phyloP scores from a whole-genome alignment of 164 flowering plant species.

The Akebia trifoliata region DNA sequence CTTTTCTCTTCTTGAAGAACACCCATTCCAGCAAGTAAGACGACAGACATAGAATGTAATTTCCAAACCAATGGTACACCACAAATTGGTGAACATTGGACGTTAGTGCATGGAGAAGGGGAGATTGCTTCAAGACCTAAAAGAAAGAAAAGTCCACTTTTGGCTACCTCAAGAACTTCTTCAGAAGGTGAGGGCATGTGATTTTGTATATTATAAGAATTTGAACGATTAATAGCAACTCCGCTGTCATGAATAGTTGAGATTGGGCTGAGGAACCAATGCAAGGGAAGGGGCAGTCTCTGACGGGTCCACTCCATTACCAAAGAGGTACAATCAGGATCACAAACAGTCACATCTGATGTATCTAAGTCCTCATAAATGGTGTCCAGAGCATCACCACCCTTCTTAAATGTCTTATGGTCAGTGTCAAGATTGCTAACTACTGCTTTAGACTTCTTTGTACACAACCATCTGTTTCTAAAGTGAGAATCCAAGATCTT shows the following conservation, averaged over 20 bases:
- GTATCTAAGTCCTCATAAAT: slow-evolving; percentile 63
- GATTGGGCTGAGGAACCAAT: slow-evolving; percentile 91
- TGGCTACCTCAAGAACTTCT: slow-evolving; percentile 41
- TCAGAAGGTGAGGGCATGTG: slow-evolving; percentile 19
- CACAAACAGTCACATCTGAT: slow-evolving; percentile 17
- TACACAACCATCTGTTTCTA: slow-evolving; percentile 59
- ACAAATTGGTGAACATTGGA: slow-evolving; percentile 33
- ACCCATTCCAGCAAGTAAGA: slow-evolving; percentile 58
- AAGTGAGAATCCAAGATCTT: slow-evolving; percentile 52
- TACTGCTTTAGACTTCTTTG: slow-evolving; percentile 33
- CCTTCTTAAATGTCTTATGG: slow-evolving; percentile 15
- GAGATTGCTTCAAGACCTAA: slow-evolving; percentile 73
- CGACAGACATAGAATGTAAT: slow-evolving; percentile 73
- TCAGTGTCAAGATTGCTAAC: slow-evolving; percentile 9
- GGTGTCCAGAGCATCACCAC: slow-evolving; percentile 43
- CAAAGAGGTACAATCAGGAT: slow-evolving; percentile 25
- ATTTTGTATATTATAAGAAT: slow-evolving; percentile 10
- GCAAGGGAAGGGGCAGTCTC: slow-evolving; percentile 84
- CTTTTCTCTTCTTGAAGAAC: slow-evolving; percentile 68
- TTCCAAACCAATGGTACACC: slow-evolving; percentile 78
- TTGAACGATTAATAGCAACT: slow-evolving; percentile 13
- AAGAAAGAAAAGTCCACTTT: slow-evolving; percentile 75
- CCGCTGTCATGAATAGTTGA: slow-evolving; percentile 31
- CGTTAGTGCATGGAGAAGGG: slow-evolving; percentile 21
- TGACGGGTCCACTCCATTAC: slow-evolving; percentile 73